A percentile compares a stretch with the other conserved stretches of the same genome.
phyloP scores from a whole-genome alignment of 352 stramenopile genomes.

The Pythium brachiatum region DNA sequence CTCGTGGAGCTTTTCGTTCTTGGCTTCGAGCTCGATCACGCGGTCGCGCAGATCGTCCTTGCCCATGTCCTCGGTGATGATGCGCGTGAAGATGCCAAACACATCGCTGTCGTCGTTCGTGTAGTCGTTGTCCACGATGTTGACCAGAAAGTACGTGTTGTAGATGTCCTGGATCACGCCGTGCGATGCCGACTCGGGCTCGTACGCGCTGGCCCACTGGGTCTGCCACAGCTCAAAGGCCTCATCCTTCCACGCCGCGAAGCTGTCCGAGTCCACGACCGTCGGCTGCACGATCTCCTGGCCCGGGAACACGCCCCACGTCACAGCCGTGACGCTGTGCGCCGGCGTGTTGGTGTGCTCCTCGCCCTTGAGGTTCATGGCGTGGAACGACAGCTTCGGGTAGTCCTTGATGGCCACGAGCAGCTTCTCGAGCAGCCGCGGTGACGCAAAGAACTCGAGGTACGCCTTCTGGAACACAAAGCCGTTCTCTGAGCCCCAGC shows the following conservation, averaged over 20 bases:
- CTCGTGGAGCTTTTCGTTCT: slow-evolving; percentile 79
- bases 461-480: slow-evolving; percentile 99
- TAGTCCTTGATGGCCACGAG: slow-evolving; percentile 59
- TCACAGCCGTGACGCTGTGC: slow-evolving; percentile 93
- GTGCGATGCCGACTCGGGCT: slow-evolving; percentile 66
- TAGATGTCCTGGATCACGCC: slow-evolving; percentile 84
- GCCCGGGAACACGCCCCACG: slow-evolving; percentile 97
- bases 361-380: slow-evolving; percentile 60
- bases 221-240: slow-evolving; percentile 96
- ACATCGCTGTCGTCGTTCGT: slow-evolving; percentile 79
- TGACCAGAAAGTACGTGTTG: slow-evolving; percentile 97
- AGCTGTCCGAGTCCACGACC: slow-evolving; percentile 96
- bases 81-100: slow-evolving; percentile 79
- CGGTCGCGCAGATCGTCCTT: slow-evolving; percentile 67
- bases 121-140: slow-evolving; percentile 99
- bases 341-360: slow-evolving; percentile 73
- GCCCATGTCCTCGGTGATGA: slow-evolving; percentile 82
- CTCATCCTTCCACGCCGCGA: slow-evolving; percentile 94
- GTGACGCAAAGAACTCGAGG: slow-evolving; percentile 97
- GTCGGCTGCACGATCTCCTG: slow-evolving; percentile 94
- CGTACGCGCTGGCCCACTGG: slow-evolving; percentile 97
- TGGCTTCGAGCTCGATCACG: slow-evolving; percentile 66
- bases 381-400: slow-evolving; percentile 76
- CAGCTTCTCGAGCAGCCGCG: slow-evolving; percentile 66
- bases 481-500: slow-evolving; percentile 94